phyloP scores from a whole-genome alignment of 2,329 filamentous ascomycete genomes.

The Sarocladiaceae sp. region DNA sequence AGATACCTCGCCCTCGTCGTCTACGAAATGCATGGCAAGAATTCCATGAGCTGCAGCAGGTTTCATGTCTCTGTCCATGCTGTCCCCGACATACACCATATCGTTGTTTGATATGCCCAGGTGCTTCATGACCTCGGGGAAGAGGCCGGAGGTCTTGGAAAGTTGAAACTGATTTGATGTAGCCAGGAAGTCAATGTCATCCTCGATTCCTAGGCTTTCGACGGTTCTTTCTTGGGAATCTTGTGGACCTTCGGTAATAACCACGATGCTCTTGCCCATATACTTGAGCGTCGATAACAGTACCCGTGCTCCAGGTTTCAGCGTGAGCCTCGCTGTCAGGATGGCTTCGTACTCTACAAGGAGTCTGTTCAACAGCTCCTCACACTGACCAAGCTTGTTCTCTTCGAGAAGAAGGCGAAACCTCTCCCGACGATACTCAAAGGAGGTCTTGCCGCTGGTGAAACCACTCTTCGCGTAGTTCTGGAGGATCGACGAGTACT shows the following conservation, averaged over 20 bases:
- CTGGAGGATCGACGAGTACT: slow-evolving; percentile 28
- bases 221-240: slow-evolving; percentile 40
- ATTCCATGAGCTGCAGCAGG: slow-evolving; percentile 22
- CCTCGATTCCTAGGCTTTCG: slow-evolving; percentile 17
- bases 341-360: slow-evolving; percentile 23
- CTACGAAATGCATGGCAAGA: slow-evolving; percentile 21
- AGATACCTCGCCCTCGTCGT: no score
- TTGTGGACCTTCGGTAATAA: slow-evolving; percentile 41
- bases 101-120: slow-evolving; percentile 18
- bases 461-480: no score
- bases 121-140: slow-evolving; percentile 19
- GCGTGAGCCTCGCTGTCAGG: slow-evolving; percentile 21
- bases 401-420: slow-evolving; percentile 25
- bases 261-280: slow-evolving; percentile 30
- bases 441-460: slow-evolving; percentile 35
- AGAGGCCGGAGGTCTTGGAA: slow-evolving; percentile 22
- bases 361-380: slow-evolving; percentile 14
- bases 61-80: slow-evolving; percentile 20
- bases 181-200: slow-evolving; percentile 23
- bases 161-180: slow-evolving; percentile 24
- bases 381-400: not conserved
- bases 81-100: slow-evolving; percentile 25
- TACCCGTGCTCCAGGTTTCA: slow-evolving; percentile 29
- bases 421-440: slow-evolving; percentile 34
- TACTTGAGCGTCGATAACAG: slow-evolving; percentile 27